These are phyloP conservation scores for Metschnikowia colocasiae DNA, from an alignment of 805 yeast genomes.

Conservation along the genomic window DNA sequence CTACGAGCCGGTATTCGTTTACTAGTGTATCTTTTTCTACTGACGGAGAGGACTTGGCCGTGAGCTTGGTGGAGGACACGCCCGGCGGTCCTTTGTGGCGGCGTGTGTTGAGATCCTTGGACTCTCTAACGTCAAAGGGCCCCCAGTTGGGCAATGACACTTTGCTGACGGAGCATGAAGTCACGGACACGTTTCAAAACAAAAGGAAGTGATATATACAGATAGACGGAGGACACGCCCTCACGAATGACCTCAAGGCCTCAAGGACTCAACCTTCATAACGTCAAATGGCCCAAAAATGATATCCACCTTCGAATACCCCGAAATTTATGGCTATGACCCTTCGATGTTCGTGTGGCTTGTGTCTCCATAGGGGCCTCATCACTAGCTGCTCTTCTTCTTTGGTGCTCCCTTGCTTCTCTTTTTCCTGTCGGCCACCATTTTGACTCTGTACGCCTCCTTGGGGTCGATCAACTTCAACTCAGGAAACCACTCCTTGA, in stretches of 20 bases:
- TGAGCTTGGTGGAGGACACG: conserved; percentile 11
- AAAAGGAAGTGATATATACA: conserved; percentile 1
- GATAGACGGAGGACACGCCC: too few relatives aligned
- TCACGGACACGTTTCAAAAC: not conserved
- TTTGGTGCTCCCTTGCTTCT: conserved; percentile 89
- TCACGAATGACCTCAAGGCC: too few relatives aligned
- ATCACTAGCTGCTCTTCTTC: conserved; percentile 43
- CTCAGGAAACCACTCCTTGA: conserved; percentile 51
- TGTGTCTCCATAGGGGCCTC: too few relatives aligned
- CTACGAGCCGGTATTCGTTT: conserved; percentile 10
- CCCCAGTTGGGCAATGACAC: not conserved
- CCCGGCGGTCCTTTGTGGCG: conserved; percentile 15
- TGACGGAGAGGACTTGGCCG: not conserved
- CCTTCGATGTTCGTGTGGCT: too few relatives aligned
- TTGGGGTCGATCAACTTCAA: conserved; percentile 58
- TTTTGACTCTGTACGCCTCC: conserved; percentile 64
- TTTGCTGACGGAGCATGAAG: not conserved
- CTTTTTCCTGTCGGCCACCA: conserved; percentile 64
- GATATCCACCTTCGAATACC: too few relatives aligned
- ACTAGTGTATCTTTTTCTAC: not conserved
- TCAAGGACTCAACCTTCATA: too few relatives aligned
- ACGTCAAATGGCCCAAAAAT: too few relatives aligned
- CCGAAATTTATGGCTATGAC: too few relatives aligned
- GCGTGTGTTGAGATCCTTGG: not conserved
- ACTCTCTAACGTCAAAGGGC: not conserved